Base-by-base conservation (phyloP, 441 rosid genomes). In the Mallotus repandus region DNA sequence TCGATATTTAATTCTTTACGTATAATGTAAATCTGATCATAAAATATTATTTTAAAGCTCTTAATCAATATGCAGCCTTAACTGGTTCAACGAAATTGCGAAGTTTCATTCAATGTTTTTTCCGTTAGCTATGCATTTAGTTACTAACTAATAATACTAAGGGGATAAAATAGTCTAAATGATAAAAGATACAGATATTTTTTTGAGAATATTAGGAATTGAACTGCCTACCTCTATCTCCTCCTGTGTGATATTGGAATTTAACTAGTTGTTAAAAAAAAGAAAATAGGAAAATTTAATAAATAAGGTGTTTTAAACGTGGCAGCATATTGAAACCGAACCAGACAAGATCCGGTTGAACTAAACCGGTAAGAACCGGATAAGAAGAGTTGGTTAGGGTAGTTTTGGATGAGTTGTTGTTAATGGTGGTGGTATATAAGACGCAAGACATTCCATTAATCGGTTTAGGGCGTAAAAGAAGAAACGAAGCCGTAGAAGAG, bases 401-500 rank as follows among this genome's bases (percentile, higher is more conserved):
- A 75, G 78, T 75, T 75, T 60, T 8, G 73, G 45, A 50, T 69
- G 4, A 29, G 2, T n/a, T 38, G 41, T 38, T 38, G 41, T 38
- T 38, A 16, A 12, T 2, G 16, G 19, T 15, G 50, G 18, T 43
- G 55, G 43, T 75, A 72, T 75, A 79, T 64, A 75, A 45, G 19
- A 59, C 63, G 49, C 18, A 15, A 56, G 41, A 72, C 25, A 29
- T 15, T 46, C 0, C 32, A 15, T 53, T 0, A 3, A 29, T 41
- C 74, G 9, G 78, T 76, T 66, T 78, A 75, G 88, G 91, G 92
- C 86, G 84, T 79, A 72, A 75, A 79, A 83, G 87, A 81, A 84
- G 81, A 83, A 85, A 84, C 88, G 81, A 83, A 81, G 89, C 89
- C 86, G 90, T 82, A 79, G 79, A 77, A 84, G 85, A 85, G 86